These are phyloP conservation scores for Verticillium isaacii DNA, from an alignment of 2,329 filamentous ascomycete species.

Conservation along the genomic window DNA sequence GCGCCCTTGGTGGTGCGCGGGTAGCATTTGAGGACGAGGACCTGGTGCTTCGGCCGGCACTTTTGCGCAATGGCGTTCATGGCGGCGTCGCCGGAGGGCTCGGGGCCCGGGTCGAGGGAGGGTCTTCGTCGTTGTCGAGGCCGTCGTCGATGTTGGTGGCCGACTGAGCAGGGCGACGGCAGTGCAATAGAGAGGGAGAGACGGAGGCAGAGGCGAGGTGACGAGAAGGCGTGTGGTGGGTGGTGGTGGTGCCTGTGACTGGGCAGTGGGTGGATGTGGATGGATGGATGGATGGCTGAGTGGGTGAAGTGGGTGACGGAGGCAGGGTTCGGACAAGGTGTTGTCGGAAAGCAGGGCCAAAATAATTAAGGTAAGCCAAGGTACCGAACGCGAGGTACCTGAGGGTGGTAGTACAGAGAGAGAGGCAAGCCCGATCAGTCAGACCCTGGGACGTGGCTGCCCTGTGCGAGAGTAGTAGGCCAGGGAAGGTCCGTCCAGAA, in stretches of 20 bases:
- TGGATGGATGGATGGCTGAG: not conserved
- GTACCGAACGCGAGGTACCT: too few relatives aligned
- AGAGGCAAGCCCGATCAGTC: too few relatives aligned
- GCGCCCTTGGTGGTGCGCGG: constrained; percentile 87
- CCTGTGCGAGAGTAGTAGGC: not conserved
- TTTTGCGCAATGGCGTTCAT: constrained; percentile 65
- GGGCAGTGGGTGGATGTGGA: not conserved
- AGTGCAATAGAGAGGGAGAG: not conserved
- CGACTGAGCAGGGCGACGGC: not conserved
- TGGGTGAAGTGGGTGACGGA: not conserved
- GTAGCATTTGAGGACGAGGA: constrained; percentile 93
- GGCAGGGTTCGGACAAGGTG: not conserved
- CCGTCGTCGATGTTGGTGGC: not conserved
- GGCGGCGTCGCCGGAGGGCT: constrained; percentile 18
- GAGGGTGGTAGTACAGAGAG: too few relatives aligned
- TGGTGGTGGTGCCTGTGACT: not conserved
- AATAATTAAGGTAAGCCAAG: too few relatives aligned
- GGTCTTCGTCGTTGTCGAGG: not conserved
- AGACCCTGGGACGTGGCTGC: too few relatives aligned
- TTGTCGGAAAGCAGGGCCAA: not conserved
- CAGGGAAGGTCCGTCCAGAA: too few relatives aligned
- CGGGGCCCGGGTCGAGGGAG: constrained; percentile 5
- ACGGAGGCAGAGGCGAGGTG: not conserved
- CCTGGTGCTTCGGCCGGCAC: constrained; percentile 92
- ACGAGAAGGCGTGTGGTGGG: not conserved